Conservation (phyloP, 192 early-diverging fungal genomes). For the Dissophora globulifera region DNA sequence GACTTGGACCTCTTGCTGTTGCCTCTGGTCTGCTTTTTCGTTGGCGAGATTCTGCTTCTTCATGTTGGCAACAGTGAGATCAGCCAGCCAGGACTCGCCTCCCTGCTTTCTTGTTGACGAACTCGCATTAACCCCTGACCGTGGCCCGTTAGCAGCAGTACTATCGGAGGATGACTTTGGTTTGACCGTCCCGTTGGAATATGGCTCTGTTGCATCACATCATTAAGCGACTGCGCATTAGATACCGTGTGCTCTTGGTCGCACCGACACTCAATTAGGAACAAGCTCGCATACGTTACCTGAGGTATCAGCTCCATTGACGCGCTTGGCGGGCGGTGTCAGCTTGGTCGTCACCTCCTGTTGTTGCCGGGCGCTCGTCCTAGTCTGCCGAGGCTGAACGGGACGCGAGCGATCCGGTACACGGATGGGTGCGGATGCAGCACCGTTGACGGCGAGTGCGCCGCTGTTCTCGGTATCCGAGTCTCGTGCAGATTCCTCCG, state of each 20-base stretch:
- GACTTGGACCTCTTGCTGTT: not conserved
- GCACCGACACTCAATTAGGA: too few relatives aligned
- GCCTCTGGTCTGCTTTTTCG: conserved; percentile 7
- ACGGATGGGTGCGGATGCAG: too few relatives aligned
- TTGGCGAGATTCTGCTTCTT: conserved; percentile 23
- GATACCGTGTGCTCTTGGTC: too few relatives aligned
- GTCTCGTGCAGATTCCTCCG: not conserved
- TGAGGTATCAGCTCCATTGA: too few relatives aligned
- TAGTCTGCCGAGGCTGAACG: not conserved
- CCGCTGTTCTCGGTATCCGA: too few relatives aligned
- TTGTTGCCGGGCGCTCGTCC: not conserved
- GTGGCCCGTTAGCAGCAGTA: not conserved
- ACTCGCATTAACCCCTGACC: not conserved
- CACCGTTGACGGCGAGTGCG: too few relatives aligned
- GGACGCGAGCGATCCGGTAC: not conserved
- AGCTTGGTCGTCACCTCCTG: not conserved
- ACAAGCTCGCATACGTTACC: too few relatives aligned
- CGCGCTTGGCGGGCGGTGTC: too few relatives aligned
- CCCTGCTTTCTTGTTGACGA: not conserved
- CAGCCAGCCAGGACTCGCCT: conserved; percentile 3
- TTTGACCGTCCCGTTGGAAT: not conserved
- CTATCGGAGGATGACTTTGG: not conserved
- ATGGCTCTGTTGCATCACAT: not conserved
- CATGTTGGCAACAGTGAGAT: conserved; percentile 23
- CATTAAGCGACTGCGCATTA: too few relatives aligned